Conservation (phyloP, 305 asterid genomes). For the Solanum hybrid region DNA sequence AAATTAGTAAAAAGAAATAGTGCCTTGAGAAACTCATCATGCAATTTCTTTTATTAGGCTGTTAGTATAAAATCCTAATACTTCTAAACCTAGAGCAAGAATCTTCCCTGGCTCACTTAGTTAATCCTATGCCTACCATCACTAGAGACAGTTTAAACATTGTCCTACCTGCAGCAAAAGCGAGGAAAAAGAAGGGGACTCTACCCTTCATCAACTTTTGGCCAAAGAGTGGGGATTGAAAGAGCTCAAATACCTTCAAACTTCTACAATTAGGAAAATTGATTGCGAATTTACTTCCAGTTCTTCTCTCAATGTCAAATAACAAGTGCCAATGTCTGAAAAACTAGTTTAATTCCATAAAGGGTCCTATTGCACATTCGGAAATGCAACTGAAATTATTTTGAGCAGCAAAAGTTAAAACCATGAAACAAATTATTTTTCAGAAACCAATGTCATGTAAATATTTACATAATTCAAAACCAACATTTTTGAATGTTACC, state of each 20-base stretch:
- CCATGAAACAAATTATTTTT: background rate
- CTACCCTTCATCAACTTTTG: background rate
- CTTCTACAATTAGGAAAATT: background rate
- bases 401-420: background rate
- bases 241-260: background rate
- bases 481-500: slow-evolving; percentile 21
- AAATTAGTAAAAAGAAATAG: background rate
- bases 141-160: background rate
- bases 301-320: background rate
- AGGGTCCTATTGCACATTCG: background rate
- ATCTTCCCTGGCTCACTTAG: background rate
- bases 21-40: background rate
- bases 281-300: background rate
- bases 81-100: background rate
- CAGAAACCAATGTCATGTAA: background rate
- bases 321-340: background rate
- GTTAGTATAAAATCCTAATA: background rate
- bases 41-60: background rate
- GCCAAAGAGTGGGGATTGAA: background rate
- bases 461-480: background rate
- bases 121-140: background rate
- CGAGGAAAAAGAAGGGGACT: background rate
- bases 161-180: background rate
- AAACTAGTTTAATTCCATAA: background rate
- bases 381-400: background rate